phyloP scores from a whole-genome alignment of 2,329 filamentous ascomycete species.

The Aspergillus clavatus region DNA sequence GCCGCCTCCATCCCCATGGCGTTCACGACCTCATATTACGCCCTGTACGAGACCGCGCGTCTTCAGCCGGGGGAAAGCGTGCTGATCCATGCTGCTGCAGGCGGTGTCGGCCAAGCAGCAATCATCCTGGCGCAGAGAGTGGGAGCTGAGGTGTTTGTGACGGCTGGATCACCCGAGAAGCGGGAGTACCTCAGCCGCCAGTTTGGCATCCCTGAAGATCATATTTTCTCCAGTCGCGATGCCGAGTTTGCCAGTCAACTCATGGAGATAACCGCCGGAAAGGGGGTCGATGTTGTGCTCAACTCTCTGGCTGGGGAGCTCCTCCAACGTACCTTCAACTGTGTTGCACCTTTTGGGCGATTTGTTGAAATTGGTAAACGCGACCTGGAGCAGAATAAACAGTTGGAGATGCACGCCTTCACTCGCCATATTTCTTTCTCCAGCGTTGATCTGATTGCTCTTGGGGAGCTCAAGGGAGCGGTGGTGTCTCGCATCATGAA shows the following conservation, averaged over 20 bases:
- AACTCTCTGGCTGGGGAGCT: conserved; percentile 8
- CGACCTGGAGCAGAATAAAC: conserved; percentile 11
- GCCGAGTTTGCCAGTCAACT: conserved; percentile 13
- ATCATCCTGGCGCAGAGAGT: conserved; percentile 13
- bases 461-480: too few species aligned
- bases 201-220: conserved; percentile 14
- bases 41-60: conserved; percentile 18
- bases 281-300: conserved; percentile 20
- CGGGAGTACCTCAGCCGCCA: conserved; percentile 9
- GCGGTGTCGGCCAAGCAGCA: conserved; percentile 20
- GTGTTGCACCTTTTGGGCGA: conserved; percentile 19
- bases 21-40: too few species aligned
- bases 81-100: conserved; percentile 19
- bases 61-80: conserved; percentile 13
- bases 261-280: conserved; percentile 14
- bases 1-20: conserved; percentile 24
- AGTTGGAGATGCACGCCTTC: conserved; percentile 14
- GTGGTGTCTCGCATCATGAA: too few species aligned
- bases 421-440: conserved; percentile 10
- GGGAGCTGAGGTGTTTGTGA: conserved; percentile 14
- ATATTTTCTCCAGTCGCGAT: conserved; percentile 21
- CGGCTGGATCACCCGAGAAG: conserved; percentile 18
- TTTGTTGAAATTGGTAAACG: conserved; percentile 20
- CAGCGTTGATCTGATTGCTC: conserved; percentile 17
- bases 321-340: conserved; percentile 8